Base-by-base conservation (phyloP, 2,329 filamentous ascomycete species). In the Endothia cerciana region DNA sequence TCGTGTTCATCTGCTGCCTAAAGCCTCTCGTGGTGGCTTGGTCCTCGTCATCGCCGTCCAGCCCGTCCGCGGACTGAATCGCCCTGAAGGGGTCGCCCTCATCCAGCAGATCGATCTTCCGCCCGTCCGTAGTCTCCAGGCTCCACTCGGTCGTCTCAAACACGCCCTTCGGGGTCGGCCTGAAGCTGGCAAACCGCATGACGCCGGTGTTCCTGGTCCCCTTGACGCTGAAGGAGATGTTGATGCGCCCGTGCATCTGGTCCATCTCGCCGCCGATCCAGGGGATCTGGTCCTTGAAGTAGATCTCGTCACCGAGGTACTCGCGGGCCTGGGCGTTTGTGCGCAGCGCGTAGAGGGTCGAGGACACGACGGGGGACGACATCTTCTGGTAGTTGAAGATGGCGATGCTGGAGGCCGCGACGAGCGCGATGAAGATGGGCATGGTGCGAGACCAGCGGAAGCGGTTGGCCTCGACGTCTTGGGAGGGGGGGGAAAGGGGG, bases 311-410 rank as follows among this genome's bases (percentile, higher is more conserved):
- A 69, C 95, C 95, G 36, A 99, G 86, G 56, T 90, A 81, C 65
- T 88, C 89, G 73, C 94, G 88, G 56, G 93, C 95, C 66, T 83
- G 80, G 2, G 86, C 81, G 65, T 90, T 93, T 2, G 92, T 96
- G 70, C 95, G 91, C 69, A 99, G 86, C 1, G 94, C 91, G 83
- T 98, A 99, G 36, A 99, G 86, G 4, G 93, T 95, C 64, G 91
- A 92, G 64, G 88, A 88, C n/a, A 97, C 91, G 38, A 94, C 87
- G 63, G 91, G 91, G 33, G 89, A 93, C n/a, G 91, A 93, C 65
- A 89, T 88, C 78, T 97, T 97, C 78, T 99, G 94, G 86, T 99
- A 98, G 85, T 99, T 99, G 90, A 99, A 98, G 78, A 99, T 97
- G 71, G 91, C 92, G 67, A 96, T 81, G 70, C 89, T 89, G 71